phyloP scores from a whole-genome alignment of 805 yeast species.

The Candida loeiensis region DNA sequence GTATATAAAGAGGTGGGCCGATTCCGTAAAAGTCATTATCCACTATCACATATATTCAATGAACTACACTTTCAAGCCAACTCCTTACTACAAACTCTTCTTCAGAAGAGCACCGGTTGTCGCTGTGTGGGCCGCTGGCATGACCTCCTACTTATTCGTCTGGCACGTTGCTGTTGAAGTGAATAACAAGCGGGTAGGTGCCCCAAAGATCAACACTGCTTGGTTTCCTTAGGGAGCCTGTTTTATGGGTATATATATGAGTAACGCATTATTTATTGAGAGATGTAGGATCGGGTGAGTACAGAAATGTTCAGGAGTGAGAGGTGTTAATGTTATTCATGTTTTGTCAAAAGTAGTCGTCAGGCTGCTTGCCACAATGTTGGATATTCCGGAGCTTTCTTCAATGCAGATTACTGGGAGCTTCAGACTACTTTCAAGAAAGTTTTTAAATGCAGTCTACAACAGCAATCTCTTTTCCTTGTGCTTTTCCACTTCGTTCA shows the following conservation, averaged over 20 bases:
- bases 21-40: not conserved
- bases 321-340: no score
- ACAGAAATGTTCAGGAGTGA: no score
- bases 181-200: constrained; percentile 24
- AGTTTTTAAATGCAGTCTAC: no score
- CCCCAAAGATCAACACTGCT: constrained; percentile 24
- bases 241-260: not conserved
- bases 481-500: no score
- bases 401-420: no score
- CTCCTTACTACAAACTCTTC: constrained; percentile 22
- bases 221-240: constrained; percentile 3
- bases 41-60: constrained; percentile 5
- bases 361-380: no score
- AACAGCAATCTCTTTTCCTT: no score
- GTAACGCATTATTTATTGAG: not conserved
- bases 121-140: constrained; percentile 29
- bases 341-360: no score
- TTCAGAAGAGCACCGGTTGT: constrained; percentile 30
- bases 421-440: no score
- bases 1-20: not conserved
- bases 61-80: constrained; percentile 13
- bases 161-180: constrained; percentile 28
- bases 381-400: no score
- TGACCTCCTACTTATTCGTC: constrained; percentile 33
- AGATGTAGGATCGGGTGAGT: not conserved